Conservation (phyloP, 768 basidiomycete species). For the Serpula lacrymans region DNA sequence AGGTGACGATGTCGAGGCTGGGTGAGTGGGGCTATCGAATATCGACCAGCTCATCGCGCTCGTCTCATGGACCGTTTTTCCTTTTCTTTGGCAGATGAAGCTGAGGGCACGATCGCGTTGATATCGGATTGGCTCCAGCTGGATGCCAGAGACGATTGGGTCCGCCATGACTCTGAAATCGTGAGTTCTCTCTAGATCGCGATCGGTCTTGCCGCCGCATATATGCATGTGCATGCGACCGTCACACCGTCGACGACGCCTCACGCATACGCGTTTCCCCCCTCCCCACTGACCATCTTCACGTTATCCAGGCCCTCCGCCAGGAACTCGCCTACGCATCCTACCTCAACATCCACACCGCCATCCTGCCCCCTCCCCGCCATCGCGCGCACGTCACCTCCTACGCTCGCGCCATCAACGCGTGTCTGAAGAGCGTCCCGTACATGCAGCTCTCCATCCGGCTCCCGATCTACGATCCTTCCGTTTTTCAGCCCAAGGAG, state of each 20-base stretch:
- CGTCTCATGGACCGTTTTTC: slow-evolving; percentile 10
- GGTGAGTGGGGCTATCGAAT: slow-evolving; percentile 48
- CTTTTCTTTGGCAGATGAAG: slow-evolving; percentile 54
- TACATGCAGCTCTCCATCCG: slow-evolving; percentile 81
- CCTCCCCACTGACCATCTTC: slow-evolving; percentile 11
- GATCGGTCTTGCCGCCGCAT: neutral
- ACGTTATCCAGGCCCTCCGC: slow-evolving; percentile 66
- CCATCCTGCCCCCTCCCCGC: slow-evolving; percentile 85
- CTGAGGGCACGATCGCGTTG: slow-evolving; percentile 68
- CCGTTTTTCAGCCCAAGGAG: slow-evolving; percentile 45
- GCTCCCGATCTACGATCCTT: slow-evolving; percentile 78
- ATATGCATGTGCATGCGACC: too few relatives aligned
- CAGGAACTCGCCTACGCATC: slow-evolving; percentile 93
- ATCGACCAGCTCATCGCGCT: slow-evolving; percentile 12
- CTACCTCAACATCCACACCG: slow-evolving; percentile 82
- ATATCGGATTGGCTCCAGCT: slow-evolving; percentile 95
- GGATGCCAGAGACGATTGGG: slow-evolving; percentile 89
- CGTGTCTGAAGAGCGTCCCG: slow-evolving; percentile 65
- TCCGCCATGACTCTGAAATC: slow-evolving; percentile 93
- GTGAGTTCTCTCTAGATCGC: slow-evolving; percentile 44
- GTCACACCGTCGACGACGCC: neutral
- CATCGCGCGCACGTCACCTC: slow-evolving; percentile 83
- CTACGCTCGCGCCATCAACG: slow-evolving; percentile 87
- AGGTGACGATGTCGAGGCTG: slow-evolving; percentile 87
- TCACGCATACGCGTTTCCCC: neutral